Evolutionary conservation across 805 yeast species (phyloP).

Genomic region (Candida ovalis): DNA sequence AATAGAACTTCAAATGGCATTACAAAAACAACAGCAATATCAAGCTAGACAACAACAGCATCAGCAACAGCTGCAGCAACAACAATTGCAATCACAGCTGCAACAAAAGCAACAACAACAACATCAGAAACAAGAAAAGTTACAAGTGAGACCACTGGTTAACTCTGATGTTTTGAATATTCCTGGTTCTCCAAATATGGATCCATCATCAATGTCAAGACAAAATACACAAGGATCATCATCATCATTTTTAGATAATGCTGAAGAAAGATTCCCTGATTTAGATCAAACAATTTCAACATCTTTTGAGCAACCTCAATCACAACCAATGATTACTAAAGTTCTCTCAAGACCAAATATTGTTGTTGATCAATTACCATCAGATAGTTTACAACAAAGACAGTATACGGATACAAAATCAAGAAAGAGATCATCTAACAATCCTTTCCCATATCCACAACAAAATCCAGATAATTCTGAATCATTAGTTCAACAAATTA

Average conservation of each 20-base stretch:
- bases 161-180: constrained; percentile 10
- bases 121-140: constrained; percentile 30
- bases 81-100: constrained; percentile 18
- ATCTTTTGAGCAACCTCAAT: neutral
- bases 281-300: constrained; percentile 5
- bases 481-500: neutral
- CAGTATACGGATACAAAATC: neutral
- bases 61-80: constrained; percentile 32
- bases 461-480: neutral
- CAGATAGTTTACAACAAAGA: neutral
- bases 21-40: constrained; percentile 26
- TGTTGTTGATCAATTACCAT: constrained; percentile 6
- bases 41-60: constrained; percentile 31
- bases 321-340: neutral
- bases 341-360: constrained; percentile 9
- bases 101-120: constrained; percentile 30
- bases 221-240: constrained; percentile 3
- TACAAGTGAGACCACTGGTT: constrained; percentile 4
- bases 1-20: constrained; percentile 39
- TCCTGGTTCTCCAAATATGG: constrained; percentile 19
- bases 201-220: constrained; percentile 1
- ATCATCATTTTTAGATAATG: constrained; percentile 32
- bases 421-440: constrained; percentile 19
- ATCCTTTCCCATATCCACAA: constrained; percentile 24
- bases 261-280: constrained; percentile 47